Evolutionary conservation across 2,329 filamentous ascomycete species (phyloP), one percentile per base, ranked within the genome.

Genomic region (Ascochyta viciae-villosae): DNA sequence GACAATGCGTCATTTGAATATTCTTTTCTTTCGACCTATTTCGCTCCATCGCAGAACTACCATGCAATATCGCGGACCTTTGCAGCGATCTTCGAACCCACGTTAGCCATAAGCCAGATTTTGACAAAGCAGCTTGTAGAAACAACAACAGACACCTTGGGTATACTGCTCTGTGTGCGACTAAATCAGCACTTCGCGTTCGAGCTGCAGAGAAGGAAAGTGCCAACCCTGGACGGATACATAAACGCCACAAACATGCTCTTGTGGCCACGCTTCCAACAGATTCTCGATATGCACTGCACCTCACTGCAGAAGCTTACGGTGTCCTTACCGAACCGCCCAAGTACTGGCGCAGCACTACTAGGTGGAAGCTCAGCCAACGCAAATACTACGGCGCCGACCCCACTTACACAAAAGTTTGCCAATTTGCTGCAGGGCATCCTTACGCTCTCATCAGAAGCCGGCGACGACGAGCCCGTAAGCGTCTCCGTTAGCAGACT

Each of bases 1-100:
- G 95, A 99, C 77, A 99, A 99, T 67, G 90, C 92, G 1, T 93
- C 90, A 2, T 90, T 93, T 31, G 96, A 99, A 75, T 99, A 98
- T 77, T 92, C 91, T 3, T 98, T 99, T 73, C 83, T 98, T 52
- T 90, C 91, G 0, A 85, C 90, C 15, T 96, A 97, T 79, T 98
- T 99, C 79, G 86, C 89, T 7, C 88, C 92, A 0, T 83, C 89
- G 10, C 81, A 92, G 29, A 89, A 88, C 8, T 91, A 90, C 67
- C 83, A 91, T 15, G 83, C 88, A 50, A 89, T 97, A 44, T 91
- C 91, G 22, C 88, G 89, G 44, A 91, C 91, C 65, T 96, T 97
- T 71, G 83, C 86, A 58, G 90, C 93, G 66, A 92, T 97, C 50
- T 97, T 98, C 70, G 89, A 94, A 57, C 89, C 92, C 1, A 93